These are phyloP conservation scores for Geotrichum reessii DNA, from an alignment of 1,139 yeast species.

Conservation along the genomic window DNA sequence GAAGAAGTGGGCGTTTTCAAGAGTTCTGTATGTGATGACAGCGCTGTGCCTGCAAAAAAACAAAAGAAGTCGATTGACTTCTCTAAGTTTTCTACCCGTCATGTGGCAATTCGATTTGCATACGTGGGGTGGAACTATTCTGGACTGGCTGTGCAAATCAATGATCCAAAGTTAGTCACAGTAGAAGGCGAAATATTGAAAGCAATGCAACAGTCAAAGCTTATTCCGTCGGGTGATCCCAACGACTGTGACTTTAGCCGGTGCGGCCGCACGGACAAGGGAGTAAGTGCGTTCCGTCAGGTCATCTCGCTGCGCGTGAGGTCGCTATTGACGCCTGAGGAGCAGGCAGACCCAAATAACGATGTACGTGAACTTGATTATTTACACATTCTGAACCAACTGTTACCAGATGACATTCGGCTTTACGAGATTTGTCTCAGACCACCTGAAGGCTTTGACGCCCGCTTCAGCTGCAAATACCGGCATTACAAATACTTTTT, in stretches of 20 bases:
- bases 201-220: constrained; percentile 61
- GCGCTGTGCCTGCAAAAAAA: constrained; percentile 17
- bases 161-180: constrained; percentile 71
- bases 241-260: constrained; percentile 68
- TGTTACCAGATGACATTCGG: constrained; percentile 75
- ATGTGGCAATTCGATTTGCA: constrained; percentile 65
- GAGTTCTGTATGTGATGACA: neutral
- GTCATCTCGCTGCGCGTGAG: constrained; percentile 78
- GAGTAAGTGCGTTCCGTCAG: constrained; percentile 95
- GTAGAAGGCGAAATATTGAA: constrained; percentile 73
- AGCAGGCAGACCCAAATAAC: constrained; percentile 51
- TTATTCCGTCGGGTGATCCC: constrained; percentile 58
- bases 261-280: constrained; percentile 95
- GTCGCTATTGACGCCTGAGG: constrained; percentile 52
- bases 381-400: constrained; percentile 63
- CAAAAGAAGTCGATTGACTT: constrained; percentile 58
- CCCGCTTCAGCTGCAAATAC: constrained; percentile 78
- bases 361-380: constrained; percentile 74
- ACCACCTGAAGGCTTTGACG: constrained; percentile 81
- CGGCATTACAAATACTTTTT: constrained; percentile 86
- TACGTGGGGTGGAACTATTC: constrained; percentile 65
- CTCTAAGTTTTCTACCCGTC: constrained; percentile 57
- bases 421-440: constrained; percentile 76
- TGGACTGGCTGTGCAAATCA: constrained; percentile 74
- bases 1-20: constrained; percentile 34